Percentiles rank a stretch among this genome's conserved stretches.
These are phyloP conservation scores for Chrysanthemum seticuspe DNA, from an alignment of 129 eudicot genomes.

Conservation along the genomic window DNA sequence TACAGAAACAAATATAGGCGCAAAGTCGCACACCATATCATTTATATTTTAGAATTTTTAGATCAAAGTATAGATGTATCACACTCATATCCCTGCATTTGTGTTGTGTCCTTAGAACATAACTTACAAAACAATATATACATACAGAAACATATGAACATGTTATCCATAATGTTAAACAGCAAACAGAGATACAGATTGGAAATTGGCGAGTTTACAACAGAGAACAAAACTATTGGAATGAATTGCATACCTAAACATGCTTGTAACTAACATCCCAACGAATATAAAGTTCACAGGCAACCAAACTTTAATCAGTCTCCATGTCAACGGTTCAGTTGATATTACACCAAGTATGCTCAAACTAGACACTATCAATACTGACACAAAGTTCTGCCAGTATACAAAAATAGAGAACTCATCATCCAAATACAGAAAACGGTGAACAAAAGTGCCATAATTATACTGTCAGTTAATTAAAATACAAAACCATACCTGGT, in stretches of 20 bases:
- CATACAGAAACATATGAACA: too few relatives aligned
- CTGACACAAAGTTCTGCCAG: slow-evolving; percentile 92
- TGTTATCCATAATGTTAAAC: too few relatives aligned
- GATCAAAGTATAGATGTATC: too few relatives aligned
- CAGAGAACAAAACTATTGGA: not conserved
- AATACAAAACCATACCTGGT: slow-evolving; percentile 61
- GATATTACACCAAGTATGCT: slow-evolving; percentile 69
- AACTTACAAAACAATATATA: too few relatives aligned
- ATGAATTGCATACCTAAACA: slow-evolving; percentile 74
- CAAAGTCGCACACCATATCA: too few relatives aligned
- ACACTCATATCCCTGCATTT: too few relatives aligned
- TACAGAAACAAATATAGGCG: too few relatives aligned
- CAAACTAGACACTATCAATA: slow-evolving; percentile 68
- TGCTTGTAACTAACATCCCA: slow-evolving; percentile 97
- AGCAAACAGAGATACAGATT: too few relatives aligned
- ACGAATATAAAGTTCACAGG: slow-evolving; percentile 95
- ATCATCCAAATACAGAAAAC: slow-evolving; percentile 18
- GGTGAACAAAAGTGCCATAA: not conserved
- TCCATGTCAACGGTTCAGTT: slow-evolving; percentile 95
- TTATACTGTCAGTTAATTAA: not conserved
- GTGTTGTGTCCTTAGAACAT: too few relatives aligned
- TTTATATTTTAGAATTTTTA: too few relatives aligned
- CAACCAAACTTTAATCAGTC: slow-evolving; percentile 86
- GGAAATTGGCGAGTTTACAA: not conserved
- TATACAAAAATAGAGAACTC: slow-evolving; percentile 9